Evolutionary conservation across 257 asterid genomes (phyloP).

Genomic region (Verbascum thapsus): DNA sequence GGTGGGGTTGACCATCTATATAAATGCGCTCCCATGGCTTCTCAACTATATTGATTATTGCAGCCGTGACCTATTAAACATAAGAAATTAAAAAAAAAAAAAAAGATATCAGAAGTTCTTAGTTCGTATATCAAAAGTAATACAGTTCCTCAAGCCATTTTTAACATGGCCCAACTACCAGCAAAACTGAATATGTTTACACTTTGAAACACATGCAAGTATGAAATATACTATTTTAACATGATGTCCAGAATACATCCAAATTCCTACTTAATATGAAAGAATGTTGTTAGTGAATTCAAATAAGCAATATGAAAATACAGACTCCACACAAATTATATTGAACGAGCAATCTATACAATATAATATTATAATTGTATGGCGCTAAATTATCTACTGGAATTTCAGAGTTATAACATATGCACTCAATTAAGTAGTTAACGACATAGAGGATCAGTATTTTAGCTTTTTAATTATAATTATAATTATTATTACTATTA

Average conservation of each 20-base stretch:
- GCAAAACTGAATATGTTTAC: neutral
- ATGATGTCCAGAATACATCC: neutral
- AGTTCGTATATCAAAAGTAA: conserved; percentile 1
- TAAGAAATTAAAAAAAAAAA: neutral
- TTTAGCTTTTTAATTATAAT: no score
- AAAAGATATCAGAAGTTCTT: conserved; percentile 1
- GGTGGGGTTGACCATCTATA: conserved; percentile 72
- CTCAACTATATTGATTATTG: conserved; percentile 72
- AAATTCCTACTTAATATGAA: neutral
- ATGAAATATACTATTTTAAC: conserved; percentile 4
- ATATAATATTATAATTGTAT: neutral
- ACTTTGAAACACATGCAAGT: conserved; percentile 9
- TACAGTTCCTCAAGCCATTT: neutral
- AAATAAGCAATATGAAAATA: conserved; percentile 21
- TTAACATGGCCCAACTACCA: neutral
- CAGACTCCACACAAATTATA: neutral
- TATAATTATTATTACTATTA: no score
- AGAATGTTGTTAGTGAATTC: neutral
- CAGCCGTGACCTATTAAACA: conserved; percentile 65
- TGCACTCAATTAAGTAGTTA: neutral
- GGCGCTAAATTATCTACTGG: neutral
- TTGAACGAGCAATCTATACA: conserved; percentile 11
- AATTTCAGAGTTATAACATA: neutral
- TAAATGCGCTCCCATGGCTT: conserved; percentile 94
- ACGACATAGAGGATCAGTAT: neutral